Evolutionary conservation across 768 basidiomycete species (phyloP).

Genomic region (Krasilnikovozyma curviuscula): DNA sequence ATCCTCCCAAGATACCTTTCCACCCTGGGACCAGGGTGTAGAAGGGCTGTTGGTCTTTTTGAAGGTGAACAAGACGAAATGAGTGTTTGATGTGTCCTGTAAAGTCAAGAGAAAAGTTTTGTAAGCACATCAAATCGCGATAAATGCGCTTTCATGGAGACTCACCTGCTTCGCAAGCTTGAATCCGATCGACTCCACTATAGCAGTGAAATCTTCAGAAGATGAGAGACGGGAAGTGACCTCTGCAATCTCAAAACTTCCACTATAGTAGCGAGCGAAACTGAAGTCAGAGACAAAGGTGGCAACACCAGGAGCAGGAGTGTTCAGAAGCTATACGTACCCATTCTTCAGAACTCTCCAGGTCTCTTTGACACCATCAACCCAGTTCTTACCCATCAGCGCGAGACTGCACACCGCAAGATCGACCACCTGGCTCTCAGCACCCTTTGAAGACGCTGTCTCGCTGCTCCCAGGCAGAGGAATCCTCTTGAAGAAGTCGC

Average conservation of each 20-base stretch:
- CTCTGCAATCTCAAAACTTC: conserved; percentile 70
- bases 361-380: conserved; percentile 68
- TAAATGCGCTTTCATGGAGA: not conserved
- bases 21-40: conserved; percentile 29
- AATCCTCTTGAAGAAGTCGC: conserved; percentile 63
- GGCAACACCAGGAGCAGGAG: not conserved
- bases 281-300: not conserved
- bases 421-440: conserved; percentile 63
- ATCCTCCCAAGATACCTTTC: conserved; percentile 36
- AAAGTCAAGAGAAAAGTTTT: not conserved
- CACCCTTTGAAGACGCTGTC: conserved; percentile 26
- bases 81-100: conserved; percentile 62
- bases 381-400: conserved; percentile 94
- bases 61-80: conserved; percentile 72
- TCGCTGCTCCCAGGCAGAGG: conserved; percentile 51
- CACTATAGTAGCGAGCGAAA: conserved; percentile 30
- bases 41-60: conserved; percentile 35
- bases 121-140: not conserved
- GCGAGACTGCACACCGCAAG: conserved; percentile 84
- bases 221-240: conserved; percentile 65
- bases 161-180: conserved; percentile 46
- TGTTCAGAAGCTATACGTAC: conserved; percentile 32
- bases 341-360: conserved; percentile 67
- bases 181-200: conserved; percentile 55
- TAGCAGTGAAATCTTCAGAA: conserved; percentile 43